Conservation (phyloP, 2,329 filamentous ascomycete species). For the Tolypocladium album region DNA sequence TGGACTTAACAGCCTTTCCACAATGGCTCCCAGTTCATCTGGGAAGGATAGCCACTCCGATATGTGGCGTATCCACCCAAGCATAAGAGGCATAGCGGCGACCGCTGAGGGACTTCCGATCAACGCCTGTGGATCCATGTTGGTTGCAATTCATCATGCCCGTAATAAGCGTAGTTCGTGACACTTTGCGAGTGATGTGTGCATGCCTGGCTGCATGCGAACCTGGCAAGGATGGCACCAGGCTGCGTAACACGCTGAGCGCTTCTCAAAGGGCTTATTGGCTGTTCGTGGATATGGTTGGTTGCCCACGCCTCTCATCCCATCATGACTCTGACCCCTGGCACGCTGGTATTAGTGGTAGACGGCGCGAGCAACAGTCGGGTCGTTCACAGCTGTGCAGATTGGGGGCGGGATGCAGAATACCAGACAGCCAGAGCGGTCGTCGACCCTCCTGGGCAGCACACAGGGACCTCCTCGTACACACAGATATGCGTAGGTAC, state of each 20-base stretch:
- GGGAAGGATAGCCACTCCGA: slow-evolving; percentile 1
- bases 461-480: neutral
- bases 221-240: slow-evolving; percentile 7
- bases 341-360: neutral
- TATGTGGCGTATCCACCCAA: slow-evolving; percentile 7
- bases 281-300: slow-evolving; percentile 1
- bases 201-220: slow-evolving; percentile 7
- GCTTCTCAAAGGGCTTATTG: slow-evolving; percentile 5
- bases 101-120: slow-evolving; percentile 8
- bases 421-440: neutral
- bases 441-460: neutral
- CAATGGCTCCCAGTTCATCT: neutral
- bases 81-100: slow-evolving; percentile 7
- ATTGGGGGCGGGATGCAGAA: neutral
- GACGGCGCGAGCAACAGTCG: neutral
- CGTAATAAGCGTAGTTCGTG: slow-evolving; percentile 6
- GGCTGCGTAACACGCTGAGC: slow-evolving; percentile 7
- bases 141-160: slow-evolving; percentile 5
- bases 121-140: slow-evolving; percentile 6
- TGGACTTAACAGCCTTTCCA: neutral
- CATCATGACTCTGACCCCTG: neutral
- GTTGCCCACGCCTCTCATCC: slow-evolving; percentile 1
- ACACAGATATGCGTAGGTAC: neutral
- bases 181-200: slow-evolving; percentile 4
- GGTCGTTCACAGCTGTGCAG: neutral